phyloP scores from a whole-genome alignment of 1,284 basidiomycete species.

The Phellopilus nigrolimitatus region DNA sequence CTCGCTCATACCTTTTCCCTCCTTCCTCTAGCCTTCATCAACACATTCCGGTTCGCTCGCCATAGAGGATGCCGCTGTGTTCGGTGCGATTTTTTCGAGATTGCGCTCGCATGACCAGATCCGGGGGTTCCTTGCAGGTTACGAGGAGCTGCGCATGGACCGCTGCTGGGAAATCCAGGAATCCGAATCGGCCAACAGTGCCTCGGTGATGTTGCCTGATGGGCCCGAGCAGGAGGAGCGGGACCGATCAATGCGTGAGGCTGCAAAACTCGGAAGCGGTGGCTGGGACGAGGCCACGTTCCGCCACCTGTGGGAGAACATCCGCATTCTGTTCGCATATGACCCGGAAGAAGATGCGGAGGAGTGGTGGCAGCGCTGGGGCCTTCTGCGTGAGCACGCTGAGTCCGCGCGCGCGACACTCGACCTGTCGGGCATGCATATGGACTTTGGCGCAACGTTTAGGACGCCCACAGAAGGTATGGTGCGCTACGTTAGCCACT shows the following conservation, averaged over 20 bases:
- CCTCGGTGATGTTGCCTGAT: slow-evolving; percentile 37
- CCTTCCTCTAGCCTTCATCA: slow-evolving; percentile 40
- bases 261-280: slow-evolving; percentile 13
- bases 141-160: slow-evolving; percentile 44
- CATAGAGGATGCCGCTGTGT: slow-evolving; percentile 52
- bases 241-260: slow-evolving; percentile 37
- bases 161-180: slow-evolving; percentile 35
- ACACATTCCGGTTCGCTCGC: slow-evolving; percentile 45
- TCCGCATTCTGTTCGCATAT: slow-evolving; percentile 19
- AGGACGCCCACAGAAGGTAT: neutral
- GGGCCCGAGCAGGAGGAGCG: slow-evolving; percentile 37
- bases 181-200: slow-evolving; percentile 35
- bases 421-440: slow-evolving; percentile 9
- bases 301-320: slow-evolving; percentile 18
- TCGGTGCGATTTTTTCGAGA: slow-evolving; percentile 55
- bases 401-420: slow-evolving; percentile 1
- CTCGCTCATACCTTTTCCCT: neutral
- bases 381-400: slow-evolving; percentile 17
- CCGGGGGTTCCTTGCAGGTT: slow-evolving; percentile 42
- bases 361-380: slow-evolving; percentile 20
- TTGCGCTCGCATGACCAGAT: slow-evolving; percentile 48
- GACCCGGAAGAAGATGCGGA: slow-evolving; percentile 20
- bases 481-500: neutral
- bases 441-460: neutral
- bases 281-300: slow-evolving; percentile 19